Base-by-base conservation (phyloP, 1,284 basidiomycete genomes). In the Tilletia caries region DNA sequence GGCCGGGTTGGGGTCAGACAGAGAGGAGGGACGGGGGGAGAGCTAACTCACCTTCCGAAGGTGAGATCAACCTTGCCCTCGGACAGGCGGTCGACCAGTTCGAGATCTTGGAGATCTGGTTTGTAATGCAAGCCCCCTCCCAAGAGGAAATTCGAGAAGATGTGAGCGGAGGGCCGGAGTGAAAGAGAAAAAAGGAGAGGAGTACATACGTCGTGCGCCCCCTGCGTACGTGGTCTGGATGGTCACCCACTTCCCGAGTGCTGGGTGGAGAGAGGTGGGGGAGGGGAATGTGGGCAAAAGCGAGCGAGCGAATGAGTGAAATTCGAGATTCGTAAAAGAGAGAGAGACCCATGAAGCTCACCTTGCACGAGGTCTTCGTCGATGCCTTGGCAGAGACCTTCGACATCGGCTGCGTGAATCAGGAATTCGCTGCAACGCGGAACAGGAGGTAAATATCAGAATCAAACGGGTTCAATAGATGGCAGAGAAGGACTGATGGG, bases 221-320 rank as follows among this genome's bases (percentile, higher is more conserved):
- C 96, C 96, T 0, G 96, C 96, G 83, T 98, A 99, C 3, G 96
- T 98, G 1, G 92, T 93, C 0, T 94, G 93, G 75, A 98, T 92
- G 1, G 84, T 87, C 3, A 90, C 89, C 95, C 95, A 98, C 84
- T 95, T 87, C 1, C 93, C 95, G 0, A 99, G 89, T 75, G 87
- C 93, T 96, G 76, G 23, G 64, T 29, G 27, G 64, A 46, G 65
- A 33, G 41, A 33, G 20, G 18, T 37, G 41, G 64, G 18, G 5
- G 41, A 27, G 32, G 8, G 12, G 20, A 8, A 23, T 8, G 58
- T 71, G 67, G 70, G 62, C 27, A 12, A 0, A 20, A 66, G 20
- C 34, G 29, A 20, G n/a, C 33, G 48, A 4, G 37, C 3, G 23
- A 15, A 37, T 33, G 15, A 13, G 20, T 13, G 6, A 18, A 2